Percentiles rank a stretch among this genome's conserved stretches.
Conservation (phyloP, 1,284 basidiomycete species). For the Coniferiporia sulphurascens region DNA sequence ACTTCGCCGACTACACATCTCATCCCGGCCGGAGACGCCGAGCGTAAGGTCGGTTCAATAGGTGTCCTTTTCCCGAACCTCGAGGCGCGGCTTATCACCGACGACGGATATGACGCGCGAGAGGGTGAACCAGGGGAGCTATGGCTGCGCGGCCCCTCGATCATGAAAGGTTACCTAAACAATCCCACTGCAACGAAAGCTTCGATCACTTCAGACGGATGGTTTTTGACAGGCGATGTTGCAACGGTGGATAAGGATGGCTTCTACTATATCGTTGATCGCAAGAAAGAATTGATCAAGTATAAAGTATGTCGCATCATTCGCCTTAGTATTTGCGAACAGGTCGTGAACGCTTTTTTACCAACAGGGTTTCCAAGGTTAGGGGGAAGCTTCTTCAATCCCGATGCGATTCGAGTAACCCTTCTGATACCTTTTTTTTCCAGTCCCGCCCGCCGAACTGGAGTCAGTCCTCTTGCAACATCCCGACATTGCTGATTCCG, state of each 20-base stretch:
- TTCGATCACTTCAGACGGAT: slow-evolving; percentile 65
- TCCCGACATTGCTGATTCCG: slow-evolving; percentile 65
- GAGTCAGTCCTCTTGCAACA: slow-evolving; percentile 72
- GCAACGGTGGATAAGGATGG: slow-evolving; percentile 59
- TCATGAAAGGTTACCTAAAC: slow-evolving; percentile 82
- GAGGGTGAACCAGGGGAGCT: slow-evolving; percentile 69
- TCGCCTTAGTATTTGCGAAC: neutral
- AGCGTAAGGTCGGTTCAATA: slow-evolving; percentile 54
- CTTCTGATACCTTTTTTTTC: too few species aligned
- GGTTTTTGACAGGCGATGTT: slow-evolving; percentile 86
- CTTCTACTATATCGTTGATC: slow-evolving; percentile 60
- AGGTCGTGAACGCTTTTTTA: neutral
- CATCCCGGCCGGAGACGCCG: slow-evolving; percentile 35
- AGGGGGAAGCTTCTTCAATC: slow-evolving; percentile 3
- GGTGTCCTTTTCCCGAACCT: slow-evolving; percentile 77
- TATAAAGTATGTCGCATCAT: slow-evolving; percentile 50
- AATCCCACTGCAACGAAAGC: slow-evolving; percentile 62
- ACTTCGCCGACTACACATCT: slow-evolving; percentile 61
- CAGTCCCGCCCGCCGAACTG: slow-evolving; percentile 81
- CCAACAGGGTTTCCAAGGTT: slow-evolving; percentile 57
- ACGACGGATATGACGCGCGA: slow-evolving; percentile 45
- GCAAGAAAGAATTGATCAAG: slow-evolving; percentile 81
- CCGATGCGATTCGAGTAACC: too few species aligned
- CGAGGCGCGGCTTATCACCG: slow-evolving; percentile 66
- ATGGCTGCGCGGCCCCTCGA: slow-evolving; percentile 70